A percentile compares a stretch with the other conserved stretches of the same genome.
Conservation (phyloP, 768 basidiomycete genomes). For the Kondoa malvinella region DNA sequence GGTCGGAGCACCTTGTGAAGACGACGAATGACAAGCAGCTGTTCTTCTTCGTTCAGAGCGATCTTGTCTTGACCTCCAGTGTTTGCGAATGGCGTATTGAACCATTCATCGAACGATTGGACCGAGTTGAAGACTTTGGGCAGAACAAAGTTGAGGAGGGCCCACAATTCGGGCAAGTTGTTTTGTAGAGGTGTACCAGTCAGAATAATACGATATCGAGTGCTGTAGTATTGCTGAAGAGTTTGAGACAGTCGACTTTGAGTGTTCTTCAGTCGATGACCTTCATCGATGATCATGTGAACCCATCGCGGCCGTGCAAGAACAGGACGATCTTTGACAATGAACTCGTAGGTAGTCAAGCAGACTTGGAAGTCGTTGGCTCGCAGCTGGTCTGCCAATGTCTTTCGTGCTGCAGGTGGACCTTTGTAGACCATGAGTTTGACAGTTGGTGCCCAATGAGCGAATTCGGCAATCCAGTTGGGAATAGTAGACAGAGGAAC, state of each 20-base stretch:
- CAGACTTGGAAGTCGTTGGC: slow-evolving; percentile 26
- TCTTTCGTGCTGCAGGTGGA: slow-evolving; percentile 59
- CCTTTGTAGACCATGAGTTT: slow-evolving; percentile 89
- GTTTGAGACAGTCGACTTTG: slow-evolving; percentile 45
- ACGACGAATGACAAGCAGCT: slow-evolving; percentile 86
- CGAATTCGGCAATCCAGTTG: slow-evolving; percentile 29
- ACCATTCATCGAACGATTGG: slow-evolving; percentile 99
- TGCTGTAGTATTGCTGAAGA: slow-evolving; percentile 59
- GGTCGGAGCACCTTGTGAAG: slow-evolving; percentile 67
- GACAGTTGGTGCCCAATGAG: slow-evolving; percentile 38
- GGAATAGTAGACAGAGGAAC: slow-evolving; percentile 78
- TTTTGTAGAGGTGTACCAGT: slow-evolving; percentile 96
- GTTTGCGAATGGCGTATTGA: slow-evolving; percentile 97
- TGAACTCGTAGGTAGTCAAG: slow-evolving; percentile 53
- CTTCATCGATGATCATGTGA: slow-evolving; percentile 91
- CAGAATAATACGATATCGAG: slow-evolving; percentile 75
- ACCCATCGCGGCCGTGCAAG: slow-evolving; percentile 40
- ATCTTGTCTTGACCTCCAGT: slow-evolving; percentile 97
- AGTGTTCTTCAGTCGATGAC: slow-evolving; percentile 86
- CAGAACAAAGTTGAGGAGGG: slow-evolving; percentile 85
- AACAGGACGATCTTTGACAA: slow-evolving; percentile 27
- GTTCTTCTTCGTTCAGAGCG: slow-evolving; percentile 98
- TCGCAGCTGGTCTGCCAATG: slow-evolving; percentile 39
- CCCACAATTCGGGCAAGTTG: slow-evolving; percentile 90
- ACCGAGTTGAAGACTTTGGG: slow-evolving; percentile 99